These are phyloP conservation scores for Psophocarpus tetragonolobus DNA, from an alignment of 306 rosid genomes.

Conservation along the genomic window DNA sequence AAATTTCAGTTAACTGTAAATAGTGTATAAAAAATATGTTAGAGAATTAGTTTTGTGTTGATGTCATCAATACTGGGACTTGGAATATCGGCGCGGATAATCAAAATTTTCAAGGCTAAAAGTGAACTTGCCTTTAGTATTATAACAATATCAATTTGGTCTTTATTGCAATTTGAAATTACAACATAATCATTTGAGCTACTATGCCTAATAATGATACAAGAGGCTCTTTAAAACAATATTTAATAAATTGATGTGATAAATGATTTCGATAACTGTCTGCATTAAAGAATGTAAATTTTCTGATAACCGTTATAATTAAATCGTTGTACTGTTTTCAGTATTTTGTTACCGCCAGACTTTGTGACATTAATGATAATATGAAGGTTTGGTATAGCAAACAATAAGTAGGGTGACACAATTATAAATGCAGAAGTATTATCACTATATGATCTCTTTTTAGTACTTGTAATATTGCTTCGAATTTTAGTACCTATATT, in stretches of 20 bases:
- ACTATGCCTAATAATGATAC: neutral
- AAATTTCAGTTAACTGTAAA: too few species aligned
- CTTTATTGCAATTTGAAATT: neutral
- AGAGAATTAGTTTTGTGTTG: neutral
- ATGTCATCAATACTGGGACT: neutral
- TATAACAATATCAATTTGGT: neutral
- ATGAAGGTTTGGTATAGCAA: neutral
- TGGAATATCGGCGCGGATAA: neutral
- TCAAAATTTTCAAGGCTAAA: neutral
- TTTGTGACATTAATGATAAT: neutral
- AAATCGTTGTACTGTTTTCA: neutral
- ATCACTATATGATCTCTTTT: too few species aligned
- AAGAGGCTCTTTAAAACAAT: neutral
- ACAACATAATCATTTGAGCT: neutral
- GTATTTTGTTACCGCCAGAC: neutral
- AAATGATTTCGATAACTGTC: neutral
- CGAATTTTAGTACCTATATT: too few species aligned
- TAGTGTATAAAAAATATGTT: too few species aligned
- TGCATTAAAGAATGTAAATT: neutral
- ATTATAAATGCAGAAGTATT: neutral
- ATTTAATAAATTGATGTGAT: slow-evolving; percentile 2
- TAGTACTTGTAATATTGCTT: too few species aligned
- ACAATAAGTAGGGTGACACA: neutral
- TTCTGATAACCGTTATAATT: neutral
- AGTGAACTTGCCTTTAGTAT: neutral